Base-by-base conservation (phyloP, 1,139 yeast genomes). In the Zygoascus meyerae region DNA sequence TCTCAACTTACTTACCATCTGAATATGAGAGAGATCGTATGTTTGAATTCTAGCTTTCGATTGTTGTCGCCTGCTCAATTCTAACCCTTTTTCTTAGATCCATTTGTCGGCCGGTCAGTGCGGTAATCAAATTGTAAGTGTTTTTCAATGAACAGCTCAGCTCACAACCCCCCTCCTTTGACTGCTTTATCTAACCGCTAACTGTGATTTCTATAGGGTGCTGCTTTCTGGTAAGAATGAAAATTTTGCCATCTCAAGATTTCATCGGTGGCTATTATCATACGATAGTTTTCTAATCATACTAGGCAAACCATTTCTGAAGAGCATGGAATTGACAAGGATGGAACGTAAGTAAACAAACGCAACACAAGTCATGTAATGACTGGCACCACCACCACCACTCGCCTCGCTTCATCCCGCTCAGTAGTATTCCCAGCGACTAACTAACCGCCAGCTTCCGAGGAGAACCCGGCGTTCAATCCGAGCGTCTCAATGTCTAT, bases 31-130 rank as follows among this genome's bases (percentile, higher is more conserved):
- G 61, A 58, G 49, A 58, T 58, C 48, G 61, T 57, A 55, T 43
- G 58, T 52, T 21, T 7, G 18, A 17, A 14, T 8, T 2, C 16
- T 29, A 14, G 9, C 21, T 26, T 16, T 12, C n/a, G 2, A 6
- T 33, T 8, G 3, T 2, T 32, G 33, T 21, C 26, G 4, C 26
- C 26, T 7, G 26, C 26, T 21, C 26, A 21, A 5, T 21, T 21
- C 26, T 21, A 21, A 21, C 26, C 26, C 26, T 21, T 42, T n/a
- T 33, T 10, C 18, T 16, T 46, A 83, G 92, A 86, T 90, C 70
- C 97, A 90, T 72, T 78, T 90, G 70, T 90, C 97, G 54, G 84
- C 97, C 50, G 97, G 97, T 71, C 97, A 90, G 75, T 92, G 98
- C 81, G 98, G 98, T 81, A 92, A 92, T 81, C 98, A 92, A 74